Evolutionary conservation across 2,329 filamentous ascomycete genomes (phyloP), one percentile per base, ranked within the genome.

Genomic region (Pseudohalonectria lignicola): DNA sequence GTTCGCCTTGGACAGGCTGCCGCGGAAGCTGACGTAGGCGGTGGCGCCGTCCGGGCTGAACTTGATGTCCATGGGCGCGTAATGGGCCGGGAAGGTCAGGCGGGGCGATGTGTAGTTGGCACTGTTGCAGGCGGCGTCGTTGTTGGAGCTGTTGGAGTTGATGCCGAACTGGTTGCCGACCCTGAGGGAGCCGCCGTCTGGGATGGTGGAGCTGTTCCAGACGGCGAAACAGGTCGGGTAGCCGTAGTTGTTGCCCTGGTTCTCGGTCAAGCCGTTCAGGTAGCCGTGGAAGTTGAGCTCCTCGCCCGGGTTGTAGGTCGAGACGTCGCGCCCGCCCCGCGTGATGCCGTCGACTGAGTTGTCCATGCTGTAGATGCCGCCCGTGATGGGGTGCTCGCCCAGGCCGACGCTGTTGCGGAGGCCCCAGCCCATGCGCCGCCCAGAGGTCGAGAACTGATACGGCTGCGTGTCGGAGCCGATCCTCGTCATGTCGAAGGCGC

Each of bases 251-350:
- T 46, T 43, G 16, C 54, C 57, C 40, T 53, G 51, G 17, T 41
- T 19, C 16, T 46, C 51, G 1, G 42, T 48, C n/a, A 50, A 52
- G 19, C 52, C 50, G 46, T 56, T 54, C 36, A 83, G 60, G 41
- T 67, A 71, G 3, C 82, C 80, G 41, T 82, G 74, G 53, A 74
- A 84, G 55, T 86, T 86, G 54, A 86, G 57, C 56, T 86, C 79
- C 51, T 86, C 82, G 11, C 68, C 82, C 0, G 82, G 82, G 49
- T 86, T 86, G 48, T 82, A 65, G 43, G 71, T 54, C 44, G 82
- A 75, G 33, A 84, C 68, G 41, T 82, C 75, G n/a, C 64, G 45
- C 9, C 69, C 71, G 33, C 67, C 56, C 23, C 81, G 67, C 13
- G 58, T 57, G 15, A 85, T 63, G 28, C 81, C 56, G 53, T 86